Conservation (phyloP, 441 rosid species). For the Populus hybrid region DNA sequence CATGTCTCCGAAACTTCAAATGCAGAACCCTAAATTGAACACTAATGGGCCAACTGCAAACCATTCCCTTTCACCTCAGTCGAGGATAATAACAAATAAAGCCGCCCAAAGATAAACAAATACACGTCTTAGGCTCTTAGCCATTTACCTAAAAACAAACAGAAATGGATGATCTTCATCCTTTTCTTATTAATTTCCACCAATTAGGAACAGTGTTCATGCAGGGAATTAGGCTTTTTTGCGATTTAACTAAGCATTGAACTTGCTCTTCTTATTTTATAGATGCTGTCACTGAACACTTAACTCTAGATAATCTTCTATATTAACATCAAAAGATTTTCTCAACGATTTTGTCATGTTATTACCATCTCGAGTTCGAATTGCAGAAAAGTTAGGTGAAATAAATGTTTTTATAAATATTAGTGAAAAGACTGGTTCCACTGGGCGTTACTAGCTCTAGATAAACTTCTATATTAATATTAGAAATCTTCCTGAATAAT, state of each 20-base stretch:
- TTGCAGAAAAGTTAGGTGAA: too few species aligned
- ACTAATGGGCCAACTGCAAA: not conserved
- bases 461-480: not conserved
- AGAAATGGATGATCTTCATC: not conserved
- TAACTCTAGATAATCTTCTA: not conserved
- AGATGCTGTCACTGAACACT: not conserved
- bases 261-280: not conserved
- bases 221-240: not conserved
- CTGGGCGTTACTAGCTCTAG: too few species aligned
- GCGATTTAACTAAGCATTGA: not conserved
- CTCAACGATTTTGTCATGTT: too few species aligned
- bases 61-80: not conserved
- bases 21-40: not conserved
- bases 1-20: not conserved
- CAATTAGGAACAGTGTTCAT: not conserved
- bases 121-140: not conserved
- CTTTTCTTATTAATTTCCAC: not conserved
- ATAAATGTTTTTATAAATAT: too few species aligned
- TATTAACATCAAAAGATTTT: too few species aligned
- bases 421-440: too few species aligned
- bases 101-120: not conserved
- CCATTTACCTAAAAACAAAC: not conserved
- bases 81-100: not conserved
- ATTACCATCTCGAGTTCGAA: too few species aligned
- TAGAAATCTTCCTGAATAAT: not conserved